Evolutionary conservation across 73 alveolate species (phyloP), one percentile per base, ranked within the genome.

Genomic region (Tetrahymena borealis): DNA sequence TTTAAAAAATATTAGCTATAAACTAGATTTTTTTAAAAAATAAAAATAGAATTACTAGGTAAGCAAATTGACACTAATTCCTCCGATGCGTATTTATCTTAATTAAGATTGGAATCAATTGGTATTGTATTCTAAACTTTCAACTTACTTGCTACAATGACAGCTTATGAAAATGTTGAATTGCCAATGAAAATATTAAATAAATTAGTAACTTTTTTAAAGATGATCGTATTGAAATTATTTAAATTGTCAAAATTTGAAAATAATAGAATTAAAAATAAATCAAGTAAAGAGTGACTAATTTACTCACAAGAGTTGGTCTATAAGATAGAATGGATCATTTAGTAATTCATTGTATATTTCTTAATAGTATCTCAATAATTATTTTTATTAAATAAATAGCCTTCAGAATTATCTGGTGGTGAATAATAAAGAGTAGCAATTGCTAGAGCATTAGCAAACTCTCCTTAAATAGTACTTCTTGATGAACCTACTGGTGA

Each of bases 401-500:
- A 60, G 85, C 99, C 99, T 24, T 96, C 99, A 39, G 99, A 98
- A 79, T 95, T 98, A 78, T 98, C 99, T 11, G 99, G 99, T 38
- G 99, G 99, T 78, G 99, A 98, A 93, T 97, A 98, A 91, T 97
- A 98, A 93, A 97, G 99, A 94, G 99, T 98, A 42, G 99, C 99
- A 9, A 98, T 98, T 41, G 99, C 99, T 7, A 91, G 99, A 91
- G 99, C 99, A 20, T 91, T 98, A 40, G 98, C 99, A 13, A 98
- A 98, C 95, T 97, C 97, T 31, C 99, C 99, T 15, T 98, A 98
- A 78, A 96, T 98, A 32, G 94, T 98, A 90, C 97, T 98, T 90
- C 96, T 98, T 16, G 99, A 98, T 95, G 99, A 98, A 94, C 99
- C 99, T 11, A 98, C 99, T 40, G 99, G 99, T 15, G 99, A 98